phyloP scores from a whole-genome alignment of 2,329 filamentous ascomycete species.

The Pestalotiopsis sp. region DNA sequence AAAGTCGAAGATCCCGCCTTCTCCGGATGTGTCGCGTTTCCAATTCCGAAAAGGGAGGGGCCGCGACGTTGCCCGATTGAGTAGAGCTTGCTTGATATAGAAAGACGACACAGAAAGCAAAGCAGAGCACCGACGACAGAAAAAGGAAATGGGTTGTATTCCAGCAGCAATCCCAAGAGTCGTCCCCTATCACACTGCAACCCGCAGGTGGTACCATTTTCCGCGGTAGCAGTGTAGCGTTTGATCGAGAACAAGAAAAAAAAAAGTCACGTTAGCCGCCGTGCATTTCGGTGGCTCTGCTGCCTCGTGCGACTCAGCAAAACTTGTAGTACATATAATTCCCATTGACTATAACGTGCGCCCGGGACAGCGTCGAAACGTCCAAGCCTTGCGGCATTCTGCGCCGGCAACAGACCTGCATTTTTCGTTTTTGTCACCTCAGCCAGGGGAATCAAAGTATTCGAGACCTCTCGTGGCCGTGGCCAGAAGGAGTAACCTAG shows the following conservation, averaged over 20 bases:
- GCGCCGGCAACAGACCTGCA: not conserved
- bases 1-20: not conserved
- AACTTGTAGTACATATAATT: not conserved
- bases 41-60: not conserved
- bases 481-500: too few relatives aligned
- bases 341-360: not conserved
- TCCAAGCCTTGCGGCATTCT: not conserved
- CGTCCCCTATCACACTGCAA: not conserved
- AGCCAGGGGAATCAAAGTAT: too few relatives aligned
- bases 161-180: too few relatives aligned
- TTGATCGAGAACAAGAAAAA: too few relatives aligned
- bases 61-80: not conserved
- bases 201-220: not conserved
- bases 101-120: not conserved
- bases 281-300: not conserved
- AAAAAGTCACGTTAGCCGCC: not conserved
- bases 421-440: not conserved
- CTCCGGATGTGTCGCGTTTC: constrained; percentile 2
- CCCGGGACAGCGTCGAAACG: not conserved
- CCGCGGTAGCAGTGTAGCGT: too few relatives aligned
- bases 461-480: too few relatives aligned
- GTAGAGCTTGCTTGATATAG: constrained; percentile 9
- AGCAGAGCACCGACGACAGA: not conserved
- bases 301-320: not conserved
- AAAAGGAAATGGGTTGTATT: not conserved